Evolutionary conservation across 176 grass and related monocot species (phyloP).

Genomic region (Stipa capillata): DNA sequence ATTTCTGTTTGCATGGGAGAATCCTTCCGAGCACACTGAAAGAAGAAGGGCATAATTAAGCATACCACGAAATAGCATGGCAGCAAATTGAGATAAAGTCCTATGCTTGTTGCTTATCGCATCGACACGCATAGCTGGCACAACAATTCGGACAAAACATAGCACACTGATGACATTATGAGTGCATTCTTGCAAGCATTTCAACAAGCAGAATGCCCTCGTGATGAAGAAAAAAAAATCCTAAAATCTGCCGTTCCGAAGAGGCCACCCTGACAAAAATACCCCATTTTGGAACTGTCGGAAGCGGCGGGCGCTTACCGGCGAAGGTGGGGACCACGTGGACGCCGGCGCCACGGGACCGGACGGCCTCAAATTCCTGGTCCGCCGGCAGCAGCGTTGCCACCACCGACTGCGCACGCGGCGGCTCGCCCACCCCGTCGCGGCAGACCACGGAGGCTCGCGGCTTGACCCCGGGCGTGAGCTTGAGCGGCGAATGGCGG

Average conservation of each 20-base stretch:
- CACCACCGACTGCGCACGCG: background rate
- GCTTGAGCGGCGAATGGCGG: conserved; percentile 44
- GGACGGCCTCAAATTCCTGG: conserved; percentile 42
- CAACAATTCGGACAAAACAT: background rate
- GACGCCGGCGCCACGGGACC: conserved; percentile 41
- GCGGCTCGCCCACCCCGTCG: background rate
- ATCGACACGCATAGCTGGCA: background rate
- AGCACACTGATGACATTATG: too few species aligned
- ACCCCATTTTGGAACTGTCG: background rate
- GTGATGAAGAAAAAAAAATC: background rate
- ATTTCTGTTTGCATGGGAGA: background rate
- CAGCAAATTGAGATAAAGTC: background rate
- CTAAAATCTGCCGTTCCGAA: background rate
- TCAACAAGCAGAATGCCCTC: background rate
- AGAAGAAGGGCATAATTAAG: background rate
- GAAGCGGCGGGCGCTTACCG: background rate
- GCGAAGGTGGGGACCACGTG: conserved; percentile 69
- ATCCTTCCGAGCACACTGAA: too few species aligned
- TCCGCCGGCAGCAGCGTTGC: background rate
- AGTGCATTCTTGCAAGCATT: background rate
- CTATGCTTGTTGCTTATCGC: background rate
- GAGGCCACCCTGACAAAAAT: background rate
- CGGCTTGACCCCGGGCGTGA: background rate
- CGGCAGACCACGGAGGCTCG: background rate
- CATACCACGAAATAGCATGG: background rate